These are phyloP conservation scores for Coleophoma cylindrospora DNA, from an alignment of 2,329 filamentous ascomycete species.

Conservation along the genomic window DNA sequence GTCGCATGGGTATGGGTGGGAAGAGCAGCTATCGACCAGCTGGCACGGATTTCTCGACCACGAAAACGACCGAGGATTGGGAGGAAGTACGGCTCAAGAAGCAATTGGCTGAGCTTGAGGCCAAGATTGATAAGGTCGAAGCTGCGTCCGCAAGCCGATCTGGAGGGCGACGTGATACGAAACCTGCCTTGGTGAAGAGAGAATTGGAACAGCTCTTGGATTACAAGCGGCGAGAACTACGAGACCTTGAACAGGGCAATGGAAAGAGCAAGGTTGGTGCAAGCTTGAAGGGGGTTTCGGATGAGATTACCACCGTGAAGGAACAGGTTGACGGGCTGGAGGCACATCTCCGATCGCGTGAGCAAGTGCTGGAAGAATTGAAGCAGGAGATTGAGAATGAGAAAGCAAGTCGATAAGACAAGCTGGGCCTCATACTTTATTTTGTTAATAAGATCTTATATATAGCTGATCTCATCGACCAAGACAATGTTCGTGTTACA, in stretches of 20 bases:
- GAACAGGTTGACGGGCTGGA: slow-evolving; percentile 93
- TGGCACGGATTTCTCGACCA: slow-evolving; percentile 85
- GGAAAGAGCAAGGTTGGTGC: slow-evolving; percentile 65
- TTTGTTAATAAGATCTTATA: too few relatives aligned
- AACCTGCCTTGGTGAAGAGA: slow-evolving; percentile 87
- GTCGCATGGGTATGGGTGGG: slow-evolving; percentile 71
- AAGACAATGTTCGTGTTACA: too few relatives aligned
- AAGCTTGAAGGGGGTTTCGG: slow-evolving; percentile 69
- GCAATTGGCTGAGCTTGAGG: slow-evolving; percentile 82
- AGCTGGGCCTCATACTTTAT: too few relatives aligned
- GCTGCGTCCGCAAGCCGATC: slow-evolving; percentile 60
- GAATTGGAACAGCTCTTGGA: slow-evolving; percentile 92
- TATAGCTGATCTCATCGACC: too few relatives aligned
- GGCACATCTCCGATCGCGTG: slow-evolving; percentile 70
- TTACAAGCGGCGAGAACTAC: slow-evolving; percentile 80
- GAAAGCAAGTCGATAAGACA: slow-evolving; percentile 50
- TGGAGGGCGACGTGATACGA: slow-evolving; percentile 65
- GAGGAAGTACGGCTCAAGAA: slow-evolving; percentile 94
- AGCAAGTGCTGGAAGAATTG: slow-evolving; percentile 71
- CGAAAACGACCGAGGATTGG: slow-evolving; percentile 88
- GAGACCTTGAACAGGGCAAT: slow-evolving; percentile 68
- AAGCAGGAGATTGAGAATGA: slow-evolving; percentile 82
- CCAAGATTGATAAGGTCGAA: slow-evolving; percentile 81
- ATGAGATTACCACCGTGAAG: slow-evolving; percentile 84
- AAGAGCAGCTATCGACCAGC: slow-evolving; percentile 74